Evolutionary conservation across 2,329 filamentous ascomycete species (phyloP), one percentile per base, ranked within the genome.

Genomic region (Penicillium polonicum): DNA sequence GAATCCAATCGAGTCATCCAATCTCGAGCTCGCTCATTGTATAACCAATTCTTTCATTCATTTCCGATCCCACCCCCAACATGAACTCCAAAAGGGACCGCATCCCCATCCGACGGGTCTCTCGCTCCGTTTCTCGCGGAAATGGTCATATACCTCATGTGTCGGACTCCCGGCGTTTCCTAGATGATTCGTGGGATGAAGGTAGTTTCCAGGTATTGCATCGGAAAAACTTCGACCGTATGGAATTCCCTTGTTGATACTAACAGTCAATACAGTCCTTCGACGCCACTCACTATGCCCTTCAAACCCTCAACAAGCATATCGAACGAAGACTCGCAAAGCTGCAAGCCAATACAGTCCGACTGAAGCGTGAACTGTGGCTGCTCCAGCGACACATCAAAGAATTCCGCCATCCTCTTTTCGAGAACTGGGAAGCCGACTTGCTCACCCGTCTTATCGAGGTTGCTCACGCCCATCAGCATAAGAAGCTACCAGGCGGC

Each of bases 401-500:
- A 17, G 57, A 66, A 4, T 66, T 68, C 43, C 56, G 67, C 21
- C 62, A 65, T 39, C 69, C 72, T 3, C 58, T 67, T 31, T 63
- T 73, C 33, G 60, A 62, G n/a, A 72, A 63, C 36, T 74, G 72
- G 71, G 68, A 74, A 52, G 72, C 72, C 15, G 69, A 74, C 50
- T 65, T 65, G n/a, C 64, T 74, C 15, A 74, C 72, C 2, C 68
- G 70, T 23, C 65, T 74, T n/a, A 67, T 74, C 48, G 72, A 73
- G 45, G 64, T 70, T 23, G 62, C 69, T 15, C 65, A 71, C 56
- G 57, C 63, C 36, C 58, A 51, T 10, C 66, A 70, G 42, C 46
- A 59, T 15, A 60, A 60, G 52, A 70, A 64, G 44, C 36, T 72
- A 27, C 65, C 65, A 1, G 60, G 58, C 10, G 65, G 64, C 4